A percentile compares a stretch with the other conserved stretches of the same genome.
These are phyloP conservation scores for Scheffersomyces segobiensis DNA, from an alignment of 1,139 yeast species.

Conservation along the genomic window DNA sequence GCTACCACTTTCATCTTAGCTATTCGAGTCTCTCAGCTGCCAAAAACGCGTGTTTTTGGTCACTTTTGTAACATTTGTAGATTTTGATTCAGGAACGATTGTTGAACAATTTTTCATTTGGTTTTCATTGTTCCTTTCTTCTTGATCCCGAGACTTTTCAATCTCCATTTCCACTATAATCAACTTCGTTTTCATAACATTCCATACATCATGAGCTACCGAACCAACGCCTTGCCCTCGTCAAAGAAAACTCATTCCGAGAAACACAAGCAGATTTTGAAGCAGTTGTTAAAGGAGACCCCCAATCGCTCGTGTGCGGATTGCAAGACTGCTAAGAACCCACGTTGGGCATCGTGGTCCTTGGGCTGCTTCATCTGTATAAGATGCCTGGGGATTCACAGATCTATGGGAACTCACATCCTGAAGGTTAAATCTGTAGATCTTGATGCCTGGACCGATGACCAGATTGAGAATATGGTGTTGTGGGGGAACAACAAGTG, in stretches of 20 bases:
- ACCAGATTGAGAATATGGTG: constrained; percentile 80
- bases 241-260: constrained; percentile 48
- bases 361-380: constrained; percentile 91
- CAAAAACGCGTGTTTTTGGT: background rate
- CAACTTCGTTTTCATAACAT: background rate
- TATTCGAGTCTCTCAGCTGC: background rate
- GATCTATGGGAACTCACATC: constrained; percentile 94
- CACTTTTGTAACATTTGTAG: background rate
- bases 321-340: constrained; percentile 85
- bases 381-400: constrained; percentile 89
- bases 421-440: constrained; percentile 87
- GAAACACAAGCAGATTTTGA: constrained; percentile 66
- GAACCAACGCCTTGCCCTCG: constrained; percentile 34
- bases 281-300: constrained; percentile 71
- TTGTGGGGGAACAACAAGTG: constrained; percentile 85
- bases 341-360: constrained; percentile 98
- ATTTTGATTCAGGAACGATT: background rate
- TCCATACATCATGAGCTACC: constrained; percentile 13
- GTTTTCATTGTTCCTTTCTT: background rate
- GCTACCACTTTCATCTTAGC: background rate
- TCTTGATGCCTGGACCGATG: constrained; percentile 95
- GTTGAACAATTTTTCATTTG: background rate
- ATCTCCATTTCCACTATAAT: background rate
- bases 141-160: background rate
- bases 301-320: constrained; percentile 84